Conservation (phyloP, 2,329 filamentous ascomycete species). For the Coleophoma crateriformis region DNA sequence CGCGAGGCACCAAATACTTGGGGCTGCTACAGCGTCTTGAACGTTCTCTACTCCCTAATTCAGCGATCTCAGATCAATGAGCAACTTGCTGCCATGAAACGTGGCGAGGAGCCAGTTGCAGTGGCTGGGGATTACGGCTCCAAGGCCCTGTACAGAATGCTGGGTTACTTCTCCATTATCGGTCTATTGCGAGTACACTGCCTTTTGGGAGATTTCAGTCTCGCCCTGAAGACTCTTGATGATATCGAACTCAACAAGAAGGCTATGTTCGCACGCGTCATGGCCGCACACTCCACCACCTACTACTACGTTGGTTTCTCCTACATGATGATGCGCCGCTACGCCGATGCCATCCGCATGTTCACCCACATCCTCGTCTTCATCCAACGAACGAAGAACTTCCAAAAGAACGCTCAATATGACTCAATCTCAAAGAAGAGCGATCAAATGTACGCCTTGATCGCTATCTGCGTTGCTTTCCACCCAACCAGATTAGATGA, state of each 20-base stretch:
- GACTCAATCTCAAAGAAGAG: slow-evolving; percentile 99
- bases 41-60: slow-evolving; percentile 98
- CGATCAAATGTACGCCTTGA: slow-evolving; percentile 99
- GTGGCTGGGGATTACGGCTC: slow-evolving; percentile 94
- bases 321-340: slow-evolving; percentile 99
- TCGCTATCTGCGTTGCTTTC: slow-evolving; percentile 98
- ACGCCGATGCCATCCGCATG: slow-evolving; percentile 98
- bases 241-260: slow-evolving; percentile 99
- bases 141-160: slow-evolving; percentile 93
- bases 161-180: slow-evolving; percentile 99
- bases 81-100: slow-evolving; percentile 91
- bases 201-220: slow-evolving; percentile 93
- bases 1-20: slow-evolving; percentile 98
- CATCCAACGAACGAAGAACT: slow-evolving; percentile 98
- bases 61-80: slow-evolving; percentile 97
- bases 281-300: slow-evolving; percentile 98
- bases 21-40: slow-evolving; percentile 99
- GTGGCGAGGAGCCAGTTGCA: slow-evolving; percentile 79
- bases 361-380: slow-evolving; percentile 99
- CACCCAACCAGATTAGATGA: slow-evolving; percentile 95
- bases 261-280: slow-evolving; percentile 98
- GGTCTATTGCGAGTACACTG: slow-evolving; percentile 94
- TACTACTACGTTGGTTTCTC: slow-evolving; percentile 99
- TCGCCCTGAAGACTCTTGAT: slow-evolving; percentile 97
- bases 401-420: slow-evolving; percentile 98